Base-by-base conservation (phyloP, 2,329 filamentous ascomycete species). In the Macrophomina tecta region DNA sequence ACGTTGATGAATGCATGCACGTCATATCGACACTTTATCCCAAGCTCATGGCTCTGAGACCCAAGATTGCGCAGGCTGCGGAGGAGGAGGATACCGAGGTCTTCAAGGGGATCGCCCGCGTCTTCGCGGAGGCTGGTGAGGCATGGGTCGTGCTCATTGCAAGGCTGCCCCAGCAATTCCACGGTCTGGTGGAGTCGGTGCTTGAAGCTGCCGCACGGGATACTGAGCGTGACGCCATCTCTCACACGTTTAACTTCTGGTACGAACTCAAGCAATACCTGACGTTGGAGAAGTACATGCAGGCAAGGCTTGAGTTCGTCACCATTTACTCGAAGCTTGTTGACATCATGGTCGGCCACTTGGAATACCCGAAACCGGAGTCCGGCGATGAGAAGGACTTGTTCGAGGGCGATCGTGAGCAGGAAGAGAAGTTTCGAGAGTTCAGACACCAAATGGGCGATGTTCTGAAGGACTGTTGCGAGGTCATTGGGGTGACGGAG, bases 361-460 rank as follows among this genome's bases (percentile, higher is more conserved):
- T 99, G 46, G 89, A 97, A 76, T 99, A 92, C 75, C 95, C 95
- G 1, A 86, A 85, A 36, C 88, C 91, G 0, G 92, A 96, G 64
- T 85, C 84, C 65, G 87, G 89, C 14, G 89, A 91, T 71, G 90
- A 94, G 72, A 84, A 85, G 12, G 95, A 99, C 77, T 83, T 98
- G 0, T 99, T 99, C 75, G 94, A 97, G 69, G 95, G 95, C 64
- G 95, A 99, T 77, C 89, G 94, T 48, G 95, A 98, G 77, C 90
- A 93, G 68, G 95, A 99, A 78, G 95, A 99, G 73, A 97, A 95
- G 77, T 99, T 99, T 81, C 89, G 95, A 56, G 93, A 97, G 74
- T 99, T 98, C 83, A 87, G 95, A 71, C 95, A 99, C 77, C 89
- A 93, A 64, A 98, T 99, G 93, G 95, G 95, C 42, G 96, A 99